Base-by-base conservation (phyloP, 2,329 filamentous ascomycete species). In the Fusarium nisikadoi region DNA sequence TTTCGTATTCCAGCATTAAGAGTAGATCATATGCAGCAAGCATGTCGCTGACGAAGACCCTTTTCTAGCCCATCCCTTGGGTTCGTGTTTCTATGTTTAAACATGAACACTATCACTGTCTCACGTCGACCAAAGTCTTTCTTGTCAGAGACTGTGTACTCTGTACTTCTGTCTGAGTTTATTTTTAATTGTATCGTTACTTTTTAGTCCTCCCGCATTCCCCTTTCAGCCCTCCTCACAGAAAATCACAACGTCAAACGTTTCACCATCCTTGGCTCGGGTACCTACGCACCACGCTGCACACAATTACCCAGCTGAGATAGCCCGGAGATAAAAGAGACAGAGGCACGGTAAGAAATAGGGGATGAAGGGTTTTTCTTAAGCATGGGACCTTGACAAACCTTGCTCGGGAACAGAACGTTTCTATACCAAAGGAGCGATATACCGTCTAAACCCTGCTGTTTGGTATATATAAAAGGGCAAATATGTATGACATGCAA, bases 381-480 rank as follows among this genome's bases (percentile, higher is more conserved):
- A 38, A 43, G 29, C 46, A 38, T 39, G 39, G 39, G 31, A n/a
- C 20, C 35, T 46, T 23, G 52, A n/a, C 53, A n/a, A 61, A 45
- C 62, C 62, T 55, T 53, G 65, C 35, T 33, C 27, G 27, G 41
- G 57, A 68, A 63, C 56, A 62, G 62, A 67, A 67, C 64, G 64
- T 71, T 71, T 68, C 68, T 71, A 55, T 62, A 67, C 43, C 53
- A 67, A 67, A 61, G 42, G 19, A 67, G 64, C 62, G 33, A 67
- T 67, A 67, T 67, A 45, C 46, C 62, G 55, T 38, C 39, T 19
- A 43, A 61, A 67, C 64, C 64, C 62, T 67, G 62, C 31, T 35
- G 16, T 52, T 46, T 12, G 17, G 27, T 61, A 39, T 67, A 55
- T 68, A 70, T 62, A 62, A 68, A 43, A 71, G 33, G 42, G 41